phyloP scores from a whole-genome alignment of 169 alveolate species.

The Cyclospora cayetanensis region DNA sequence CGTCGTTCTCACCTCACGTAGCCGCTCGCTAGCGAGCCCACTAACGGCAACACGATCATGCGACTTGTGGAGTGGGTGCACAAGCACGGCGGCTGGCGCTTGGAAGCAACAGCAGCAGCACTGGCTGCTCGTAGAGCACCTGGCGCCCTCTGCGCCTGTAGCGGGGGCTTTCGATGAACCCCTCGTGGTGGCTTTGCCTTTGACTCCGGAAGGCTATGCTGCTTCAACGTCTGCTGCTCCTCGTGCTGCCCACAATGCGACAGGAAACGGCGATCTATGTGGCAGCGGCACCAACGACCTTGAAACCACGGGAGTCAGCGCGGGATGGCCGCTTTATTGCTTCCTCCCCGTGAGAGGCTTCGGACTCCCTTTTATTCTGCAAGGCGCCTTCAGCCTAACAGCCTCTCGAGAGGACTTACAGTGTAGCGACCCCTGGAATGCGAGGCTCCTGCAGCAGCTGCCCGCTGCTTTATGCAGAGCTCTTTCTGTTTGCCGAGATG shows the following conservation, averaged over 20 bases:
- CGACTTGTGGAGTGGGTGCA: constrained; percentile 15
- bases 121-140: constrained; percentile 12
- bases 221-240: constrained; percentile 14
- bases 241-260: neutral
- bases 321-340: constrained; percentile 66
- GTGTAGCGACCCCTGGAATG: constrained; percentile 7
- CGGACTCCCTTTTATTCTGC: constrained; percentile 75
- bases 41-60: neutral
- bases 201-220: neutral
- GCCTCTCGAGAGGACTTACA: constrained; percentile 74
- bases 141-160: neutral
- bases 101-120: constrained; percentile 43
- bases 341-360: constrained; percentile 76
- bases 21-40: neutral
- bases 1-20: neutral
- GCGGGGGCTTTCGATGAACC: constrained; percentile 32
- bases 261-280: neutral
- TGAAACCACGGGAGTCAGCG: neutral
- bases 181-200: constrained; percentile 10
- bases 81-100: neutral
- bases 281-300: neutral
- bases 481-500: neutral
- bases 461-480: constrained; percentile 40
- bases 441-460: constrained; percentile 49
- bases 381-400: constrained; percentile 75